Conservation (phyloP, 192 early-diverging fungal species). For the Ambispora gerdemannii region DNA sequence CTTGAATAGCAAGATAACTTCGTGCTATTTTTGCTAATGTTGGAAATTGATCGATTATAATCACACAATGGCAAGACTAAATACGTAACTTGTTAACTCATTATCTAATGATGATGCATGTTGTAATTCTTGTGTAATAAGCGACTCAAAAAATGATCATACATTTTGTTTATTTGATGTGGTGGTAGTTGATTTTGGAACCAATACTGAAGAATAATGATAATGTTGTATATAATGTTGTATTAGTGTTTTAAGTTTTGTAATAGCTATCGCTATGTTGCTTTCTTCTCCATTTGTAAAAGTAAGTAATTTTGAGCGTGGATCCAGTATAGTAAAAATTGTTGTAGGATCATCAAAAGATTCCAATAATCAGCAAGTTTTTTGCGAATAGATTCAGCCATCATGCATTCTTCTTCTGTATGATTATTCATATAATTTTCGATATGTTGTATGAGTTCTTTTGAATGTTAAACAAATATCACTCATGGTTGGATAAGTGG, state of each 20-base stretch:
- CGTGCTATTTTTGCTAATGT: slow-evolving; percentile 7
- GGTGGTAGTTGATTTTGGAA: background rate
- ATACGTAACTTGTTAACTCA: slow-evolving; percentile 6
- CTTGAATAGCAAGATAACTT: slow-evolving; percentile 15
- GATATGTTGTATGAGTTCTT: background rate
- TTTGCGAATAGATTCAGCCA: slow-evolving; percentile 4
- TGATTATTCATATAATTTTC: background rate
- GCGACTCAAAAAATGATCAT: background rate
- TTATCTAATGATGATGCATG: background rate
- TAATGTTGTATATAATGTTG: background rate
- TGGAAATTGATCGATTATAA: background rate
- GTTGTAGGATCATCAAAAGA: background rate
- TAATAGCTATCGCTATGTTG: background rate
- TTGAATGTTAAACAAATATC: background rate
- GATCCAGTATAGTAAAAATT: background rate
- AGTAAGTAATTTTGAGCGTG: background rate
- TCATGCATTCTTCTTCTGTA: background rate
- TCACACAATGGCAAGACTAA: background rate
- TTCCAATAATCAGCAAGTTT: slow-evolving; percentile 11
- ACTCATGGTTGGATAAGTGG: slow-evolving; percentile 3
- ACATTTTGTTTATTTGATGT: background rate
- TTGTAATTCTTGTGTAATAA: too few relatives aligned
- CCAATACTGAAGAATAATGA: background rate
- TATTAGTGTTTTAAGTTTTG: background rate
- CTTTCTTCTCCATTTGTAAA: background rate